Conservation (phyloP, 441 rosid genomes). For the Bocquillonia castaneifolia region DNA sequence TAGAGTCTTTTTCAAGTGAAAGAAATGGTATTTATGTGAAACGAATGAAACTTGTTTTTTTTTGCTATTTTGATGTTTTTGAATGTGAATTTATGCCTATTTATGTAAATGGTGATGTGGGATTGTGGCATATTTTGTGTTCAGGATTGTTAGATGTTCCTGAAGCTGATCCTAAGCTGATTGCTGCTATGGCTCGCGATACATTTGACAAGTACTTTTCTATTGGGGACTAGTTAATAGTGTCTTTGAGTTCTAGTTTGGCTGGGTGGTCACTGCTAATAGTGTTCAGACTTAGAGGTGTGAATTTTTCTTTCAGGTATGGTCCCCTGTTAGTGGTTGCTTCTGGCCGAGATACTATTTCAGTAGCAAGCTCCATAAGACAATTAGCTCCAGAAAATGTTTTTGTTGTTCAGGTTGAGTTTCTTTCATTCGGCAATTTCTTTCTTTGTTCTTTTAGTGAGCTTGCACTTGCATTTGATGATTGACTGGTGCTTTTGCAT, state of each 20-base stretch:
- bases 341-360: constrained; percentile 76
- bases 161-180: constrained; percentile 70
- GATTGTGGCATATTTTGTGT: background rate
- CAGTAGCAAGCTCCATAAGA: constrained; percentile 69
- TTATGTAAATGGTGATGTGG: background rate
- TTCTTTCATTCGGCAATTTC: background rate
- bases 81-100: background rate
- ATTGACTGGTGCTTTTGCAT: constrained; percentile 3
- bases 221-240: background rate
- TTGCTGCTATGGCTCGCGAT: constrained; percentile 65
- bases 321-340: constrained; percentile 90
- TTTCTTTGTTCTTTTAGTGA: background rate
- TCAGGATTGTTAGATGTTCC: constrained; percentile 50
- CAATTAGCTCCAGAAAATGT: constrained; percentile 73
- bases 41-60: background rate
- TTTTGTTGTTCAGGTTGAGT: constrained; percentile 76
- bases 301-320: constrained; percentile 41
- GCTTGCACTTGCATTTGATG: background rate
- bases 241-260: background rate
- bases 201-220: constrained; percentile 56
- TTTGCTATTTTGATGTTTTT: background rate
- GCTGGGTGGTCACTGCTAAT: background rate
- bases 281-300: background rate
- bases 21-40: constrained; percentile 29
- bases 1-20: constrained; percentile 39